These are phyloP conservation scores for Starmerella sp. DNA, from an alignment of 805 yeast genomes.

Conservation along the genomic window DNA sequence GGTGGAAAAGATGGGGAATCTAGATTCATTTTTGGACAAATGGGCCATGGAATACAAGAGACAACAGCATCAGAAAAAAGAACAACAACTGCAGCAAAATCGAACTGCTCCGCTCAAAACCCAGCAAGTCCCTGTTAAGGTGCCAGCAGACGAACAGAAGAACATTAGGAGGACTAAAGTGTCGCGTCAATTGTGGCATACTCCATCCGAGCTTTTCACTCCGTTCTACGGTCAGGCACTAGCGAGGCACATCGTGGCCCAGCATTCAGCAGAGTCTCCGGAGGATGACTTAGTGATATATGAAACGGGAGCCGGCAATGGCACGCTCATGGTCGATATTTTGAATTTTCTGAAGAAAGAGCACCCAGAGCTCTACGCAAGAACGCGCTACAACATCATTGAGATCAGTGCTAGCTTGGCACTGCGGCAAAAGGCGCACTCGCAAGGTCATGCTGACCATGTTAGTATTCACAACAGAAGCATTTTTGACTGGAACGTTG, in stretches of 20 bases:
- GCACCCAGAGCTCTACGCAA: constrained; percentile 62
- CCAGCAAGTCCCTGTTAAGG: not conserved
- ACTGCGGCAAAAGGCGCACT: constrained; percentile 28
- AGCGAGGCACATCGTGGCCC: constrained; percentile 58
- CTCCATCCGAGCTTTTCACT: constrained; percentile 73
- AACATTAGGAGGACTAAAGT: constrained; percentile 8
- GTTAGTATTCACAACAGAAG: constrained; percentile 62
- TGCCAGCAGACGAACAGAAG: constrained; percentile 7
- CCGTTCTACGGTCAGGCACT: constrained; percentile 80
- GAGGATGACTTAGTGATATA: constrained; percentile 60
- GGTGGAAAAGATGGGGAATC: constrained; percentile 44
- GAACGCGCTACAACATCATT: constrained; percentile 58
- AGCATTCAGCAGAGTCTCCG: constrained; percentile 51
- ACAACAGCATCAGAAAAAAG: constrained; percentile 3
- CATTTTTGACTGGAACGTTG: constrained; percentile 59
- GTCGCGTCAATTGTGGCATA: constrained; percentile 63
- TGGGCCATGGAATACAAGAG: constrained; percentile 52
- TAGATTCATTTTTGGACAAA: constrained; percentile 55
- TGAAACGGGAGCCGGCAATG: constrained; percentile 87
- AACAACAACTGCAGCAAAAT: not conserved
- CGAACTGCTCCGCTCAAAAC: not conserved
- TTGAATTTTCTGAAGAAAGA: constrained; percentile 48
- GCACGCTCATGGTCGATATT: constrained; percentile 69
- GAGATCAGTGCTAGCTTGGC: constrained; percentile 60
- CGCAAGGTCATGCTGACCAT: constrained; percentile 41